Evolutionary conservation across 306 rosid genomes (phyloP), one percentile per base, ranked within the genome.

Genomic region (Pyrus pyrifolia): DNA sequence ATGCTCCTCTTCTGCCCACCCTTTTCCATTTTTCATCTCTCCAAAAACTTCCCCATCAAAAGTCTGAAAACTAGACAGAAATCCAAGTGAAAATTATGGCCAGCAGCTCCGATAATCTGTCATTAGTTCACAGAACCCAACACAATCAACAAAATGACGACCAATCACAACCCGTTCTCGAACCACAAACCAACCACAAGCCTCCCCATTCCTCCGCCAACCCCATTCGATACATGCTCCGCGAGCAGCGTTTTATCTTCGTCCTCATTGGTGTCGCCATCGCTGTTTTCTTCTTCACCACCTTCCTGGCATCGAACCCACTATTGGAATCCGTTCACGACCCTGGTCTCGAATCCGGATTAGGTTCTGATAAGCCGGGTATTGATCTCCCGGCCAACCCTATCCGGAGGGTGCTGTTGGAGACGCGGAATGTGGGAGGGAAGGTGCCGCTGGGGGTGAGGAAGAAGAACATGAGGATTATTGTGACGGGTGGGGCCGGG

Each of bases 401-500:
- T 38, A 69, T 68, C 68, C 81, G 94, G 57, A 80, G 96, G 8
- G 87, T 87, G 7, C 70, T 89, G 4, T 70, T 45, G 18, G 91
- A 89, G 79, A 27, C 44, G 67, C 67, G 66, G 31, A 81, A 25
- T 8, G 15, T 35, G 69, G 76, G 68, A 22, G 83, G 85, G 61
- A 91, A 73, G 79, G 74, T 91, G 0, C 89, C 91, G 2, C 63
- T 45, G 69, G 86, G 79, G 23, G 15, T 78, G 85, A 81, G 53
- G 62, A 77, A 45, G 49, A 91, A 79, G 83, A 80, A 38, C 23
- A 80, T 74, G 84, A 81, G 98, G 84, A 72, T 94, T 13, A 74
- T 94, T 57, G 93, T 94, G 3, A 94, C 98, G 0, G 98, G 97
- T 42, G 98, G 98, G 57, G 98, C 98, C 3, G 98, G 98, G 72